Percentiles rank a stretch among this genome's conserved stretches.
These are phyloP conservation scores for Penicillium sp. DNA, from an alignment of 2,329 filamentous ascomycete species.

Conservation along the genomic window DNA sequence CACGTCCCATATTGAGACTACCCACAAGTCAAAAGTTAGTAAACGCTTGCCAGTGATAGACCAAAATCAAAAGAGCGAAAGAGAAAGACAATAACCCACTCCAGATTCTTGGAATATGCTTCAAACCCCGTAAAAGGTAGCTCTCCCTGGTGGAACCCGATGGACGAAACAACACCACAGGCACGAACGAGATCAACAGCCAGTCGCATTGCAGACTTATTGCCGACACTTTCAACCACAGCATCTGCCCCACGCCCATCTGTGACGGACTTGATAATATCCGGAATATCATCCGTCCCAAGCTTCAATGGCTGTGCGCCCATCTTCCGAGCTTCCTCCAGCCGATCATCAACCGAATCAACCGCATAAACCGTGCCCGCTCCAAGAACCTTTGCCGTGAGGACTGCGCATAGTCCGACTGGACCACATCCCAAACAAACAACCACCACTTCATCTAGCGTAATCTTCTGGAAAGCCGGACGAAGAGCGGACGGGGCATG, in stretches of 20 bases:
- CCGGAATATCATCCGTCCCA: conserved; percentile 61
- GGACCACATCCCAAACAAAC: conserved; percentile 67
- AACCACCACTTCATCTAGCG: conserved; percentile 54
- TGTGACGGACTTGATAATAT: conserved; percentile 70
- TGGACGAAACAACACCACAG: neutral
- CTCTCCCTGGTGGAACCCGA: conserved; percentile 4
- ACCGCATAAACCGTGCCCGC: conserved; percentile 75
- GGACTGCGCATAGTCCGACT: conserved; percentile 77
- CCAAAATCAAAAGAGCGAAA: too few relatives aligned
- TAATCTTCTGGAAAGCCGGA: conserved; percentile 61
- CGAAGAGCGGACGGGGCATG: conserved; percentile 44
- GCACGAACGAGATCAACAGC: conserved; percentile 69
- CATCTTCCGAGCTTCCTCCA: conserved; percentile 69
- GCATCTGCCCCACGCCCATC: conserved; percentile 78
- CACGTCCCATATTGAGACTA: conserved; percentile 8
- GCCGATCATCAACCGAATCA: conserved; percentile 71
- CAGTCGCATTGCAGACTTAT: conserved; percentile 66
- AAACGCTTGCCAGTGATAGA: neutral
- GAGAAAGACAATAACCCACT: neutral
- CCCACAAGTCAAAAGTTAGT: neutral
- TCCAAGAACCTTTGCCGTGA: conserved; percentile 66
- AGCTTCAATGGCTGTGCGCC: conserved; percentile 82
- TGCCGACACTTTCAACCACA: conserved; percentile 73
- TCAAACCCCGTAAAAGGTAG: conserved; percentile 2
- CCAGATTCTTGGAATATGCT: conserved; percentile 3